phyloP scores from a whole-genome alignment of 2,329 filamentous ascomycete genomes.

The Erysiphe neolycopersici region DNA sequence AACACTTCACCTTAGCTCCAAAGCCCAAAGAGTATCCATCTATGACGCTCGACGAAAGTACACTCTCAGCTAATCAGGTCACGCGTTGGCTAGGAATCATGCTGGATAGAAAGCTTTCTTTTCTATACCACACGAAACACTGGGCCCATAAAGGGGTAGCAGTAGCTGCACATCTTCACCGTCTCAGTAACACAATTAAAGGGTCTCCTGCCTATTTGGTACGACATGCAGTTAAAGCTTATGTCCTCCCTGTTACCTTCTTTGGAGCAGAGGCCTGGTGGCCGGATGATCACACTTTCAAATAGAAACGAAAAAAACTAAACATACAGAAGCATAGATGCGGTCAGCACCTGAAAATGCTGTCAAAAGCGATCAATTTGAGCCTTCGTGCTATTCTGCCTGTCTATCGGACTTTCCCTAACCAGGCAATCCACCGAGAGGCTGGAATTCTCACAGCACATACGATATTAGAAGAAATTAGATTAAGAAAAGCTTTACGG shows the following conservation, averaged over 20 bases:
- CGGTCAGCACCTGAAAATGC: background rate
- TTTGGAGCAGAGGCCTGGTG: background rate
- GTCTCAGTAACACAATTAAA: too few species aligned
- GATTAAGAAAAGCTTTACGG: background rate
- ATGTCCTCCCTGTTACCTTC: background rate
- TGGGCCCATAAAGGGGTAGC: too few species aligned
- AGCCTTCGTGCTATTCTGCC: background rate
- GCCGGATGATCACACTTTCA: background rate
- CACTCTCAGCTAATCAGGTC: background rate
- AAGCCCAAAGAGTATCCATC: background rate
- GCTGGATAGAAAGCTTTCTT: too few species aligned
- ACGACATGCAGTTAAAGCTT: background rate
- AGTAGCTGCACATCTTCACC: too few species aligned
- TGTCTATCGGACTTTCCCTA: background rate
- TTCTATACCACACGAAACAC: too few species aligned
- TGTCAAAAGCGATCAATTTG: background rate
- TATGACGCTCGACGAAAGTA: background rate
- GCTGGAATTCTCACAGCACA: background rate
- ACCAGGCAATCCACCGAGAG: background rate
- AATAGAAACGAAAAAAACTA: background rate
- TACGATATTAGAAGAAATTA: background rate
- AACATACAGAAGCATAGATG: background rate
- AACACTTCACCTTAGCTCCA: background rate
- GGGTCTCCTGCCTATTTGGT: too few species aligned
- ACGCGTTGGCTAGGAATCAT: background rate